Base-by-base conservation (phyloP, 352 stramenopile genomes). In the Saprolegnia diclina region DNA sequence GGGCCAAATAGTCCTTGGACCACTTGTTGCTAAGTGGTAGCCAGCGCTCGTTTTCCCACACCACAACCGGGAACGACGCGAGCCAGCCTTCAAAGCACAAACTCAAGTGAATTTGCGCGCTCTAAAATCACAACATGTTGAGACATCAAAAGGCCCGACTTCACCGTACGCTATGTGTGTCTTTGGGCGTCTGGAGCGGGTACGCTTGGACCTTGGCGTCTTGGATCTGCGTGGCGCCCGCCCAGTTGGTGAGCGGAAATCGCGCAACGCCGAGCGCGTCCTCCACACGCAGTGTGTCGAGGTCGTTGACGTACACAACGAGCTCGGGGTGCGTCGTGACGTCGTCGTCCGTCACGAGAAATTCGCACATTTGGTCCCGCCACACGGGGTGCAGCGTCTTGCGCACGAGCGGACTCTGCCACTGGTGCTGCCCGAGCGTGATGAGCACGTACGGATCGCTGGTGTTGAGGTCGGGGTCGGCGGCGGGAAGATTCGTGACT, bases 31-130 rank as follows among this genome's bases (percentile, higher is more conserved):
- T 38, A 9, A 9, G 37, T 9, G 45, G 24, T 21, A 53, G 32
- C 63, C 48, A 69, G n/a, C 63, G 63, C 22, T 69, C 32, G 63
- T 69, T 69, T 42, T 69, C 63, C 63, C 63, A 69, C n/a, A 69
- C 54, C 9, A 38, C 35, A 44, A 61, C 45, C 16, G 53, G 48
- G 3, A 69, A 59, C 13, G 52, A 21, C 19, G 52, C 11, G 35
- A 16, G 1, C 52, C 52, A 59, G 11, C 52, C 52, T 24, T 59
- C 52, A 32, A 69, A 69, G 5, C 38, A 57, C 14, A 69, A 62
- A 6, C 21, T 32, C 45, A 69, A 13, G 26, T 69, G 53, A 21
- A 69, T 21, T 5, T 54, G 16, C 14, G 63, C 18, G 29, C 29
- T 35, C 29, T 35, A 35, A 5, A 35, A 35, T 35, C 5, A n/a